A percentile compares a stretch with the other conserved stretches of the same genome.
Evolutionary conservation across 306 rosid genomes (phyloP).

Genomic region (Cucumis hystrix): DNA sequence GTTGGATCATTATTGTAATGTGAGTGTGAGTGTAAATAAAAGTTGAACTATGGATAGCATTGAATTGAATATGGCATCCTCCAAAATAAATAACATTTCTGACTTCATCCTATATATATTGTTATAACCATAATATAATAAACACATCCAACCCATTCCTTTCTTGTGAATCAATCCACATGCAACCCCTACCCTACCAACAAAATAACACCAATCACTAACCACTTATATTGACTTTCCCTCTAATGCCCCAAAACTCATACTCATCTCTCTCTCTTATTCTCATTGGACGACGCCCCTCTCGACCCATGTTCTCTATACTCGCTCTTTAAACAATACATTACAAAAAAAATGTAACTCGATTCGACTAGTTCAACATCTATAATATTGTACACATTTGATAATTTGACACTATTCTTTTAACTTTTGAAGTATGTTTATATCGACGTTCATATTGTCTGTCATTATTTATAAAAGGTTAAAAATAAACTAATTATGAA

Average conservation of each 20-base stretch:
- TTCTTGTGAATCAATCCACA: slow-evolving; percentile 4
- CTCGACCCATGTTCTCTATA: background rate
- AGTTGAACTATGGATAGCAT: background rate
- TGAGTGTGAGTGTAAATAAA: background rate
- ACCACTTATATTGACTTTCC: background rate
- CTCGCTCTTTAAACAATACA: too few relatives aligned
- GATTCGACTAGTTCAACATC: too few relatives aligned
- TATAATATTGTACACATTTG: too few relatives aligned
- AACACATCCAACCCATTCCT: background rate
- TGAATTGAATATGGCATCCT: background rate
- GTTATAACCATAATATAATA: background rate
- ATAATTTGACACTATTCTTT: too few relatives aligned
- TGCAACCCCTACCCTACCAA: slow-evolving; percentile 3
- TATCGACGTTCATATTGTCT: too few relatives aligned
- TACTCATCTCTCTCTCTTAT: background rate
- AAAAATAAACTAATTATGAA: background rate
- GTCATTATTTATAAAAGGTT: background rate
- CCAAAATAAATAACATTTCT: background rate
- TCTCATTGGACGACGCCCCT: background rate
- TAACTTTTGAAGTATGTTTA: too few relatives aligned
- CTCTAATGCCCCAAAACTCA: background rate
- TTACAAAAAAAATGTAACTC: too few relatives aligned
- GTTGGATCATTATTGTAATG: background rate
- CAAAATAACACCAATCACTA: background rate
- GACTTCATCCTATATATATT: background rate